Conservation (phyloP, 805 yeast genomes). For the Yarrowia sp. region DNA sequence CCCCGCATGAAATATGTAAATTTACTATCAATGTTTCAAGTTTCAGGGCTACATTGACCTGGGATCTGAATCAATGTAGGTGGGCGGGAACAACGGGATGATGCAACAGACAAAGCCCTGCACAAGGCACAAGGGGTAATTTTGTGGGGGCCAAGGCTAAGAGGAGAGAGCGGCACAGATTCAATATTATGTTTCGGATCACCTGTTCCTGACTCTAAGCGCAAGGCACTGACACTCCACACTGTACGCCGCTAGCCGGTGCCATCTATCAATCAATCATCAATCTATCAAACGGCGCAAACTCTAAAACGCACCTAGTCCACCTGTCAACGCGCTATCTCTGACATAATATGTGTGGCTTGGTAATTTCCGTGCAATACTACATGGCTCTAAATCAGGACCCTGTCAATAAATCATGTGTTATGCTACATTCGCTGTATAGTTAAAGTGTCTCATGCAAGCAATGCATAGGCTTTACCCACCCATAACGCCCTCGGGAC, state of each 20-base stretch:
- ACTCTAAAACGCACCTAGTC: neutral
- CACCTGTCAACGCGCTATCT: neutral
- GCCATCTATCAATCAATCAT: neutral
- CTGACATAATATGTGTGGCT: neutral
- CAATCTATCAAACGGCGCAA: slow-evolving; percentile 7
- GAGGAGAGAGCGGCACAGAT: neutral
- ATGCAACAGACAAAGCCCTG: too few species aligned
- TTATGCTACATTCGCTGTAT: neutral
- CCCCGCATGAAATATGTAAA: neutral
- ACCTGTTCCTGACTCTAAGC: too few species aligned
- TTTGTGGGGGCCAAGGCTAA: neutral
- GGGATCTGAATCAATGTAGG: neutral
- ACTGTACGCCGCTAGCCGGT: neutral
- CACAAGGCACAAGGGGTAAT: neutral
- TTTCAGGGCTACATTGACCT: neutral
- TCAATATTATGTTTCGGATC: neutral
- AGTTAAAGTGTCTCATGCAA: neutral
- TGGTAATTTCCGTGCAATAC: neutral
- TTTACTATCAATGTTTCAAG: slow-evolving; percentile 7
- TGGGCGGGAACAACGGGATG: slow-evolving; percentile 16
- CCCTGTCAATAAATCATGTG: slow-evolving; percentile 16
- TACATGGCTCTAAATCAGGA: neutral
- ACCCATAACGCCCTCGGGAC: slow-evolving; percentile 42
- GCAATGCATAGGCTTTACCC: slow-evolving; percentile 33
- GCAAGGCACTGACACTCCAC: neutral